phyloP scores from a whole-genome alignment of 176 grass and related monocot genomes.

The Cenchrus purpureus region DNA sequence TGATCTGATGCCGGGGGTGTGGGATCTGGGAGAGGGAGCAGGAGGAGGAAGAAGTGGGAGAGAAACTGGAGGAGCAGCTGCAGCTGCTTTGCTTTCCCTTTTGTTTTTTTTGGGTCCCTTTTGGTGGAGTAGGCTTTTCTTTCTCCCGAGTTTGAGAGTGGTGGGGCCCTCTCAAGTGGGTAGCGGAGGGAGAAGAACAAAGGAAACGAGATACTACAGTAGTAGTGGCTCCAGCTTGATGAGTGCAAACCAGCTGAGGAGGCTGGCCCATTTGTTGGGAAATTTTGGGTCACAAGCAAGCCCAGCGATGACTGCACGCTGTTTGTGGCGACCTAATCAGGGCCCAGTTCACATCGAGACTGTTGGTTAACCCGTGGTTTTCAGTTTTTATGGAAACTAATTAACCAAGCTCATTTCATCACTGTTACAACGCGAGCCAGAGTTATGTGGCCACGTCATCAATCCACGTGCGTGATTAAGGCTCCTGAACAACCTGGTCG shows the following conservation, averaged over 20 bases:
- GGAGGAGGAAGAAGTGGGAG: background rate
- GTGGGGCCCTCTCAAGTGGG: background rate
- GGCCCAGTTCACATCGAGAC: too few relatives aligned
- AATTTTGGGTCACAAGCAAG: background rate
- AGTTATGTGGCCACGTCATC: background rate
- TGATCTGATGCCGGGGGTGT: slow-evolving; percentile 21
- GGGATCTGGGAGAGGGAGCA: background rate
- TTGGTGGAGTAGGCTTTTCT: slow-evolving; percentile 39
- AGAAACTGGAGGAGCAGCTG: background rate
- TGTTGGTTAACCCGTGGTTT: too few relatives aligned
- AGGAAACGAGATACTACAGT: background rate
- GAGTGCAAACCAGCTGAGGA: background rate
- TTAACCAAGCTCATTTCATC: background rate
- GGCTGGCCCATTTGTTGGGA: too few relatives aligned
- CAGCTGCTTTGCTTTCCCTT: slow-evolving; percentile 26
- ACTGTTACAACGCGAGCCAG: too few relatives aligned
- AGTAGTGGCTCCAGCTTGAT: background rate
- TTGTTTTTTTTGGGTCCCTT: background rate
- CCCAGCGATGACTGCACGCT: background rate
- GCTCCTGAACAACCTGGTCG: background rate
- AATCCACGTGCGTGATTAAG: background rate
- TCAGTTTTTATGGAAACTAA: background rate
- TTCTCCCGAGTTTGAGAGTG: background rate
- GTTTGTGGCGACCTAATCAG: background rate
- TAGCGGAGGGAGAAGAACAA: background rate